Percentiles rank a stretch among this genome's conserved stretches.
phyloP scores from a whole-genome alignment of 2,329 filamentous ascomycete species.

The Alternaria rosae region DNA sequence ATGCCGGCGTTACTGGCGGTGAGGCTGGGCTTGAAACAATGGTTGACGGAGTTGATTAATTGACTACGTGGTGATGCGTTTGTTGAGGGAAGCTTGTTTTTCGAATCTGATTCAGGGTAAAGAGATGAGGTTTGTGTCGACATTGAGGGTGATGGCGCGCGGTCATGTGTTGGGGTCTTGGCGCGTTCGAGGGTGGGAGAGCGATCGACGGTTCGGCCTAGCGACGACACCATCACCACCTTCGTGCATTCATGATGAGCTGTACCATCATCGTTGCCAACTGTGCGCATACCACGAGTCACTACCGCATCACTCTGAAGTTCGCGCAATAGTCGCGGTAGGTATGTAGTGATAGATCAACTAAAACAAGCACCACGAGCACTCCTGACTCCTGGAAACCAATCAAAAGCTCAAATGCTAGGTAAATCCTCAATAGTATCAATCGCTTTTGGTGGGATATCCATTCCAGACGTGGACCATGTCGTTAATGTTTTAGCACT shows the following conservation, averaged over 20 bases:
- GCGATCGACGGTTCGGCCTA: background rate
- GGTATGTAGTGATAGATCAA: no score
- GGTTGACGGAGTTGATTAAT: background rate
- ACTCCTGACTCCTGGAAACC: no score
- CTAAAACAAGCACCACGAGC: no score
- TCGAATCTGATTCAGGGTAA: background rate
- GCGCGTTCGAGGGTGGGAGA: background rate
- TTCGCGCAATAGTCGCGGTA: background rate
- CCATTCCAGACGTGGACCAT: no score
- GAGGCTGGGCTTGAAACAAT: slow-evolving; percentile 26
- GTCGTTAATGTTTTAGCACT: no score
- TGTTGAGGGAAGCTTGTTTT: background rate
- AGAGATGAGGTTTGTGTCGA: background rate
- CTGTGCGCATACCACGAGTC: rapidly evolving
- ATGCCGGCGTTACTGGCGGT: slow-evolving; percentile 1
- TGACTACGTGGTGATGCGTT: slow-evolving; percentile 3
- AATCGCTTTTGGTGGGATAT: no score
- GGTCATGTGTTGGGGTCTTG: slow-evolving; percentile 19
- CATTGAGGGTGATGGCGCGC: slow-evolving; percentile 1
- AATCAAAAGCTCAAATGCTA: no score
- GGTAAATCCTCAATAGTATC: no score
- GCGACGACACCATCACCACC: background rate
- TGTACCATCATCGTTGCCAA: rapidly evolving
- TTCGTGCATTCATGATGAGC: background rate
- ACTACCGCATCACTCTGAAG: rapidly evolving